A percentile compares a stretch with the other conserved stretches of the same genome.
Conservation (phyloP, 768 basidiomycete species). For the Tricholoma bakamatsutake region DNA sequence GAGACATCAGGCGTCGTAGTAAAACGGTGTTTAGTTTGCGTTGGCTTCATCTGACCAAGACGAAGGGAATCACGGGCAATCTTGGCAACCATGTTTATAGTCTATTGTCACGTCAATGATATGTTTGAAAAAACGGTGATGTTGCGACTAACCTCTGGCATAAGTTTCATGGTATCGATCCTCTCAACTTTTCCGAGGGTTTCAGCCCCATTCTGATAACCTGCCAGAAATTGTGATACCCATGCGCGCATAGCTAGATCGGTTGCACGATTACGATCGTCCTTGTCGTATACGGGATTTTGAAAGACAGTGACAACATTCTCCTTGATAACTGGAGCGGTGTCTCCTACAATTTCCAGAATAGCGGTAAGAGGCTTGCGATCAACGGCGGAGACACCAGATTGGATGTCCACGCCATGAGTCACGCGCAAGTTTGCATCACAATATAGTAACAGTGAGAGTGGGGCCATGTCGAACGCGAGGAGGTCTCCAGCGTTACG, state of each 20-base stretch:
- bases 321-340: conserved; percentile 27
- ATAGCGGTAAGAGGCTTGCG: conserved; percentile 39
- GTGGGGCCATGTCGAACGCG: conserved; percentile 48
- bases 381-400: conserved; percentile 33
- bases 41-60: conserved; percentile 44
- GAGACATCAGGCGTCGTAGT: conserved; percentile 14
- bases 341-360: conserved; percentile 33
- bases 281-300: conserved; percentile 29
- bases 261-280: conserved; percentile 22
- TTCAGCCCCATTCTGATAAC: conserved; percentile 34
- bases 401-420: conserved; percentile 55
- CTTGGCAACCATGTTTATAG: conserved; percentile 39
- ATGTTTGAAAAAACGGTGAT: neutral
- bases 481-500: conserved; percentile 37
- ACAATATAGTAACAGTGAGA: conserved; percentile 42
- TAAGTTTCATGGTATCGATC: conserved; percentile 39
- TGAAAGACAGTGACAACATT: conserved; percentile 34
- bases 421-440: conserved; percentile 37
- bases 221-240: conserved; percentile 42
- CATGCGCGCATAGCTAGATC: conserved; percentile 43
- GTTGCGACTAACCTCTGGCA: conserved; percentile 26
- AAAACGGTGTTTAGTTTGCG: conserved; percentile 36
- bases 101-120: conserved; percentile 11
- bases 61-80: conserved; percentile 39
- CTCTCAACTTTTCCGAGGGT: conserved; percentile 35